A percentile compares a stretch with the other conserved stretches of the same genome.
phyloP scores from a whole-genome alignment of 768 basidiomycete genomes.

The Amanita exitialis region DNA sequence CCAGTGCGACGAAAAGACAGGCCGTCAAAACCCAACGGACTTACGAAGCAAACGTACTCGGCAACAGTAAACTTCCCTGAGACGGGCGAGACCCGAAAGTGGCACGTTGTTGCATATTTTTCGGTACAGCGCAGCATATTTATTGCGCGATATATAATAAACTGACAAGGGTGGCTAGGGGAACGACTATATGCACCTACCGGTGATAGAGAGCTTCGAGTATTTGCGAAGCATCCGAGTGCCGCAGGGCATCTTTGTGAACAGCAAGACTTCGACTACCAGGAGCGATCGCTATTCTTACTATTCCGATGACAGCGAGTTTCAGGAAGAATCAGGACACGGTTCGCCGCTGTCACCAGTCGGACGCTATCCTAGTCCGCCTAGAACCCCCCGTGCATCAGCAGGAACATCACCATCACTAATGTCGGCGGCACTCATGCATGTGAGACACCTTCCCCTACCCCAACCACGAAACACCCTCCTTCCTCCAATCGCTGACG shows the following conservation, averaged over 20 bases:
- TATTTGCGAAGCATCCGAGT: conserved; percentile 60
- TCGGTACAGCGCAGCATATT: conserved; percentile 22
- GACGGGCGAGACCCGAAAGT: conserved; percentile 50
- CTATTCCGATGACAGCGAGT: conserved; percentile 35
- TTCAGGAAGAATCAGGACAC: conserved; percentile 19
- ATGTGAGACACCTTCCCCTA: conserved; percentile 4
- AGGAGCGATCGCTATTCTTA: conserved; percentile 33
- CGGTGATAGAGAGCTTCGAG: conserved; percentile 66
- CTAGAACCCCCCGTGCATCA: conserved; percentile 9
- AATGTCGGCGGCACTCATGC: conserved; percentile 3
- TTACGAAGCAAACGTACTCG: conserved; percentile 82
- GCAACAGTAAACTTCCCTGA: conserved; percentile 62
- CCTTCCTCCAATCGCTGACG: conserved; percentile 17
- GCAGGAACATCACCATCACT: conserved; percentile 8
- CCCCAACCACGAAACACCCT: conserved; percentile 6
- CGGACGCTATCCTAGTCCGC: conserved; percentile 12
- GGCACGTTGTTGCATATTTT: conserved; percentile 82
- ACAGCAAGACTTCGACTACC: conserved; percentile 44
- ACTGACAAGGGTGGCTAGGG: conserved; percentile 28
- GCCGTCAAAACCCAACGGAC: conserved; percentile 69
- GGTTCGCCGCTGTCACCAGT: conserved; percentile 11
- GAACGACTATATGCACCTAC: conserved; percentile 58
- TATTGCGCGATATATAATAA: background rate
- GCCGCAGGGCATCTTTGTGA: conserved; percentile 63
- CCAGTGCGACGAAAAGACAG: conserved; percentile 66